Evolutionary conservation across 306 rosid genomes (phyloP).

Genomic region (Cicer bijugum): DNA sequence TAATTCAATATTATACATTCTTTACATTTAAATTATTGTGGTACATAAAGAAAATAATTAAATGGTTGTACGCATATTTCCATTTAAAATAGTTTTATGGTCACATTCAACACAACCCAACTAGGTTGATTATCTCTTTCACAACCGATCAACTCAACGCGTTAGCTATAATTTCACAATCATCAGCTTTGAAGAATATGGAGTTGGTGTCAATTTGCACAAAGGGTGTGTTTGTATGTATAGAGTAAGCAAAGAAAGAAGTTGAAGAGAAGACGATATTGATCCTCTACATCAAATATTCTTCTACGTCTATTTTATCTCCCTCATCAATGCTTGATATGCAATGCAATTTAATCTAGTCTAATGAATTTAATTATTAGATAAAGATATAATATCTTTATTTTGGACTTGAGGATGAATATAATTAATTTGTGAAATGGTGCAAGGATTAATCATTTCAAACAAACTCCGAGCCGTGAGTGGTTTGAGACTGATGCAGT

Average conservation of each 20-base stretch:
- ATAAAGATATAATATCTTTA: background rate
- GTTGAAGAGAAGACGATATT: too few relatives aligned
- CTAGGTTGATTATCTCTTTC: background rate
- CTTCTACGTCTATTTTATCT: too few relatives aligned
- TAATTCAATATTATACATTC: too few relatives aligned
- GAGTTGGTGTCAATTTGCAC: background rate
- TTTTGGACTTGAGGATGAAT: conserved; percentile 7
- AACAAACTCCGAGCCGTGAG: conserved; percentile 83
- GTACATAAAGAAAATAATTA: too few relatives aligned
- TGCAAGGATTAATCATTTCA: conserved; percentile 92
- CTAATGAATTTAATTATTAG: conserved; percentile 2
- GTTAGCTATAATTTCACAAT: background rate
- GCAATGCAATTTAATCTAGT: background rate
- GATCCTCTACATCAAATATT: too few relatives aligned
- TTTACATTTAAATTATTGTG: too few relatives aligned
- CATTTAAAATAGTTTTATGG: too few relatives aligned
- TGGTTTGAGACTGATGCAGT: conserved; percentile 99
- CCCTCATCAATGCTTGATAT: background rate
- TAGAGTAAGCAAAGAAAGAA: too few relatives aligned
- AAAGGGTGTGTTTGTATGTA: too few relatives aligned
- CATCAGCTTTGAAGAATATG: background rate
- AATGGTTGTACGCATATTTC: too few relatives aligned
- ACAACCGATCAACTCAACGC: background rate
- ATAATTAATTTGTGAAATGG: conserved; percentile 35
- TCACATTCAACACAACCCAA: too few relatives aligned